Percentiles rank a stretch among this genome's conserved stretches.
Conservation (phyloP, 1,284 basidiomycete genomes). For the Heliocybe sulcata region DNA sequence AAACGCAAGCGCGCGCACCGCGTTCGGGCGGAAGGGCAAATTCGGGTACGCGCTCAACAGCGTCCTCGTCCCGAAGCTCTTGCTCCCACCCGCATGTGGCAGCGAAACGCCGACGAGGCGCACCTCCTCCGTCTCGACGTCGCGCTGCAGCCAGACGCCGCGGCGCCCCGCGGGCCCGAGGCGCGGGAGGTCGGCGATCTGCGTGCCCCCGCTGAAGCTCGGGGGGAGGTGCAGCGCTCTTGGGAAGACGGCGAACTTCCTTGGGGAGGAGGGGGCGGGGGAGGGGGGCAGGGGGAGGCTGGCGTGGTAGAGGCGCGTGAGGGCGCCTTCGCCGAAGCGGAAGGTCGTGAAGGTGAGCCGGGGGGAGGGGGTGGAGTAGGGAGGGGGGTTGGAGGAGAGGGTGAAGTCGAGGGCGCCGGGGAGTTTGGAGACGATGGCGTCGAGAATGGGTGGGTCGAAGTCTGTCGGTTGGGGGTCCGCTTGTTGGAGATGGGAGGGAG, state of each 20-base stretch:
- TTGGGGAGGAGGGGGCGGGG: too few species aligned
- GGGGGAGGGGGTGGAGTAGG: too few species aligned
- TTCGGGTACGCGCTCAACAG: constrained; percentile 33
- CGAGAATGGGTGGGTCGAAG: not conserved
- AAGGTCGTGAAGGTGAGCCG: too few species aligned
- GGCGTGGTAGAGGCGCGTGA: too few species aligned
- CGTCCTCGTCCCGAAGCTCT: constrained; percentile 21
- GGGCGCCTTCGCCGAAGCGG: too few species aligned
- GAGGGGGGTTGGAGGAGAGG: too few species aligned
- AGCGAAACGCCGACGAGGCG: constrained; percentile 35
- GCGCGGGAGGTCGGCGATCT: constrained; percentile 34
- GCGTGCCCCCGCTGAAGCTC: constrained; percentile 7
- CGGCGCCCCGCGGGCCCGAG: constrained; percentile 38
- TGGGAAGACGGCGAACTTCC: too few species aligned
- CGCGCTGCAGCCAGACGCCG: constrained; percentile 44
- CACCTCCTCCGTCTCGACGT: constrained; percentile 40
- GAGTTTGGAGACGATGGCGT: not conserved
- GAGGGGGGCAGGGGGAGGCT: too few species aligned
- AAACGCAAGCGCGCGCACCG: constrained; percentile 37
- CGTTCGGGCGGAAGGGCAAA: constrained; percentile 38
- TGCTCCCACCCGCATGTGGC: constrained; percentile 20
- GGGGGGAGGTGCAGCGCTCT: too few species aligned
- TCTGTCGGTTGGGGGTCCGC: too few species aligned
- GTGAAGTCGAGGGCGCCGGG: not conserved
- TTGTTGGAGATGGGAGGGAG: too few species aligned